Percentiles rank a stretch among this genome's conserved stretches.
Conservation (phyloP, 2,329 filamentous ascomycete species). For the Chaetothyriales sp. region DNA sequence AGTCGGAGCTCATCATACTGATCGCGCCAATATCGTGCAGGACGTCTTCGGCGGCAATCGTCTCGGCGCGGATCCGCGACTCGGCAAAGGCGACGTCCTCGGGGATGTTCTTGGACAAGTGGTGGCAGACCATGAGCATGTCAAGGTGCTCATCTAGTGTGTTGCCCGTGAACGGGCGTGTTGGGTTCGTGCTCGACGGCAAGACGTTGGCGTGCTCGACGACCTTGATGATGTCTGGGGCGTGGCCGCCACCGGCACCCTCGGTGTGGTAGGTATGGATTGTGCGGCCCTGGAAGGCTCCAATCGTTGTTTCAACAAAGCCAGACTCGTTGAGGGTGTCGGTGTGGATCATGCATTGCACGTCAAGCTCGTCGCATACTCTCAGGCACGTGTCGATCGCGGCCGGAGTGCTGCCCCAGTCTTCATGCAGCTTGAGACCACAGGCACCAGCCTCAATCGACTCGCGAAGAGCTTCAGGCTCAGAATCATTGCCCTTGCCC, state of each 20-base stretch:
- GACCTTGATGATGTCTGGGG: conserved; percentile 87
- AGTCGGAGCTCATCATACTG: conserved; percentile 93
- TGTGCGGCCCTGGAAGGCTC: conserved; percentile 68
- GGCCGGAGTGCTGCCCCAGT: conserved; percentile 84
- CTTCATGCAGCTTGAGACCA: conserved; percentile 87
- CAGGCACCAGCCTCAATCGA: conserved; percentile 72
- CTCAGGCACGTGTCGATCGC: conserved; percentile 76
- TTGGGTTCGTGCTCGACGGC: conserved; percentile 83
- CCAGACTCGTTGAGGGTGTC: conserved; percentile 93
- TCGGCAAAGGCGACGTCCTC: conserved; percentile 95
- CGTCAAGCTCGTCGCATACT: conserved; percentile 79
- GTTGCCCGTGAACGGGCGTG: conserved; percentile 75
- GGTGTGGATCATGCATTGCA: conserved; percentile 89
- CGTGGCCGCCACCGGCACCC: conserved; percentile 85
- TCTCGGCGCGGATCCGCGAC: conserved; percentile 84
- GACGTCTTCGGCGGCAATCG: conserved; percentile 91
- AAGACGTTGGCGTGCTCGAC: conserved; percentile 81
- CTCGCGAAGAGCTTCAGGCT: conserved; percentile 54
- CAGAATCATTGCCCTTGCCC: conserved; percentile 81
- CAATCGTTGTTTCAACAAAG: conserved; percentile 85
- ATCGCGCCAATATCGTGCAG: conserved; percentile 90
- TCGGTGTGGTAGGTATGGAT: conserved; percentile 98
- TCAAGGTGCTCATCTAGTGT: conserved; percentile 93
- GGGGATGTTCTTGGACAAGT: conserved; percentile 78
- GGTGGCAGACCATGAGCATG: conserved; percentile 98